Evolutionary conservation across 352 stramenopile species (phyloP), one percentile per base, ranked within the genome.

Genomic region (Phytopythium ostracodes): DNA sequence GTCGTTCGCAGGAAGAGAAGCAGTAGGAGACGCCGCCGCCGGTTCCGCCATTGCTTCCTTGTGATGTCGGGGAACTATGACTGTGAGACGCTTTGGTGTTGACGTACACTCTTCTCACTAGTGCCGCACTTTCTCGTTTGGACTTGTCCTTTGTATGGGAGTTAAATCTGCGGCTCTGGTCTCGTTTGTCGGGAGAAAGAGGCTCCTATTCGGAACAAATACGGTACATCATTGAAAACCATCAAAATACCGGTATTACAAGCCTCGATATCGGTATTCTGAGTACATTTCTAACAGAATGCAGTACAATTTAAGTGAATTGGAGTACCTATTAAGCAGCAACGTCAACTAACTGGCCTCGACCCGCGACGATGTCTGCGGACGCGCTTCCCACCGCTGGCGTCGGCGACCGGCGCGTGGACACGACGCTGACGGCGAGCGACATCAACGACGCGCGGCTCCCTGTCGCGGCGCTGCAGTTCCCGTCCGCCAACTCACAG

Each of bases 401-500:
- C 6, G 10, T 4, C n/a, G 29, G 27, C 24, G 33, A 38, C 33
- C 10, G 33, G 33, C 33, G 33, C 33, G 29, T 33, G 29, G 29
- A 33, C 29, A 20, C 14, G 38, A 44, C 38, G 38, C 38, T 44
- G 4, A 25, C 25, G 24, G n/a, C 17, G 25, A 8, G 4, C 22
- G 36, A 11, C 10, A 18, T 53, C 15, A 46, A 7, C 15, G 40
- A 46, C 15, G 11, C 40, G 5, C 9, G 9, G 38, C 55, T 60
- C 11, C 40, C 55, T 25, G 49, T 43, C 7, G 22, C 25, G 38
- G 38, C 55, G 52, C 66, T 73, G 20, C 42, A 88, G 50, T 35
- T 60, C 15, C 78, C 80, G 18, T 62, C 55, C 11, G 55, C 43
- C 10, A 87, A 75, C 27, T 17, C 36, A 0, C 67, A 73, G 31